Evolutionary conservation across 805 yeast species (phyloP).

Genomic region (Candida ponderosae): DNA sequence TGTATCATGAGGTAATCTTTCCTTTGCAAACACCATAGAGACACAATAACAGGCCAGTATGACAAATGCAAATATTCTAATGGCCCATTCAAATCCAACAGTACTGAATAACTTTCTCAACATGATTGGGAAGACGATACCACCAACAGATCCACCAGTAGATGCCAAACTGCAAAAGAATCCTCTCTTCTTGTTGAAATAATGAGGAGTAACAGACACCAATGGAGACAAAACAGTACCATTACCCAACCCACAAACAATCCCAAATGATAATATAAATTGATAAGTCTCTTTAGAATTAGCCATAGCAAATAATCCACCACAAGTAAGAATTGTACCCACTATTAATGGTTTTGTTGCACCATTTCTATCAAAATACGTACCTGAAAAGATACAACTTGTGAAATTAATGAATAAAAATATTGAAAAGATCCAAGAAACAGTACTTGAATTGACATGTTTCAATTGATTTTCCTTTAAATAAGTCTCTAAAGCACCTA

Average conservation of each 20-base stretch:
- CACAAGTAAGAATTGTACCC: slow-evolving; percentile 31
- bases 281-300: slow-evolving; percentile 41
- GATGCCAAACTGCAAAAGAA: slow-evolving; percentile 36
- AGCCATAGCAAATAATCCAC: slow-evolving; percentile 43
- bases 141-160: slow-evolving; percentile 42
- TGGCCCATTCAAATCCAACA: slow-evolving; percentile 46
- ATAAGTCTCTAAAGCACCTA: slow-evolving; percentile 54
- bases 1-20: slow-evolving; percentile 20
- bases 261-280: slow-evolving; percentile 45
- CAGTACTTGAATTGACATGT: slow-evolving; percentile 31
- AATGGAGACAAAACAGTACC: slow-evolving; percentile 49
- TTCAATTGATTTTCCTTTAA: slow-evolving; percentile 44
- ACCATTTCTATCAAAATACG: slow-evolving; percentile 46
- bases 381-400: slow-evolving; percentile 42
- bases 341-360: slow-evolving; percentile 29
- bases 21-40: slow-evolving; percentile 22
- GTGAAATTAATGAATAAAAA: slow-evolving; percentile 38
- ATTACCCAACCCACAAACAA: slow-evolving; percentile 45
- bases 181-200: slow-evolving; percentile 49
- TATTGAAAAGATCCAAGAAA: slow-evolving; percentile 55
- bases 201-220: slow-evolving; percentile 49
- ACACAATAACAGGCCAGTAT: slow-evolving; percentile 1
- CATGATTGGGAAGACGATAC: slow-evolving; percentile 40
- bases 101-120: slow-evolving; percentile 33
- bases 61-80: slow-evolving; percentile 37